phyloP scores from a whole-genome alignment of 2,329 filamentous ascomycete species.

The Capronia americana region DNA sequence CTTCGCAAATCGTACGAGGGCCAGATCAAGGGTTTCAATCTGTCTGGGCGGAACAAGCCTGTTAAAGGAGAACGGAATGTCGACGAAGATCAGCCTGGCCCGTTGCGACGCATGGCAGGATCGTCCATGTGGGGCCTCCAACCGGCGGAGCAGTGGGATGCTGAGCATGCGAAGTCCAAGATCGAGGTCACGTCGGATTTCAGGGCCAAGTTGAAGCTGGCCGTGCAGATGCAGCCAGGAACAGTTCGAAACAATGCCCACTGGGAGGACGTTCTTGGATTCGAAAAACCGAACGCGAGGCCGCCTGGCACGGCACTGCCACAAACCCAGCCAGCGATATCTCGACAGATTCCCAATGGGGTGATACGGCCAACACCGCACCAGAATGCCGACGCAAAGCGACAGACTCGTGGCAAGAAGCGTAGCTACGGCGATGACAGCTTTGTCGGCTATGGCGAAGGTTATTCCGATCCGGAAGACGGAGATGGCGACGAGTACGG shows the following conservation, averaged over 20 bases:
- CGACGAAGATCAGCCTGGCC: conserved; percentile 42
- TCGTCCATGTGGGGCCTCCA: conserved; percentile 51
- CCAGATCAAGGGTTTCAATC: conserved; percentile 55
- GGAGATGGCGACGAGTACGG: conserved; percentile 46
- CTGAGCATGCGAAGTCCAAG: conserved; percentile 56
- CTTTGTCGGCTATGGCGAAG: conserved; percentile 59
- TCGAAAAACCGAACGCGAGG: conserved; percentile 50
- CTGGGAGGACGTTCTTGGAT: conserved; percentile 57
- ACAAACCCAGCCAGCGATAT: conserved; percentile 35
- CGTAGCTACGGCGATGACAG: conserved; percentile 58
- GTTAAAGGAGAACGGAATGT: conserved; percentile 50
- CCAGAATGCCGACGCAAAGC: conserved; percentile 48
- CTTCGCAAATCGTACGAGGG: conserved; percentile 63
- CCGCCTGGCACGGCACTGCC: conserved; percentile 31
- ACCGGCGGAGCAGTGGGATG: conserved; percentile 59
- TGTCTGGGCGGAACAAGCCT: conserved; percentile 57
- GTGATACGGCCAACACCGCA: conserved; percentile 28
- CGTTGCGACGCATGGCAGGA: conserved; percentile 44
- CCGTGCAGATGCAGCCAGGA: conserved; percentile 57
- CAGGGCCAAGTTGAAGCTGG: conserved; percentile 51
- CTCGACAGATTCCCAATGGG: conserved; percentile 37
- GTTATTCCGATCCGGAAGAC: conserved; percentile 57
- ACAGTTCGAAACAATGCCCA: conserved; percentile 53
- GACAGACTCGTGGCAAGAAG: conserved; percentile 56
- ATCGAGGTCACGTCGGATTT: conserved; percentile 52